A percentile compares a stretch with the other conserved stretches of the same genome.
Evolutionary conservation across 768 basidiomycete species (phyloP).

Genomic region (Chiua virens): DNA sequence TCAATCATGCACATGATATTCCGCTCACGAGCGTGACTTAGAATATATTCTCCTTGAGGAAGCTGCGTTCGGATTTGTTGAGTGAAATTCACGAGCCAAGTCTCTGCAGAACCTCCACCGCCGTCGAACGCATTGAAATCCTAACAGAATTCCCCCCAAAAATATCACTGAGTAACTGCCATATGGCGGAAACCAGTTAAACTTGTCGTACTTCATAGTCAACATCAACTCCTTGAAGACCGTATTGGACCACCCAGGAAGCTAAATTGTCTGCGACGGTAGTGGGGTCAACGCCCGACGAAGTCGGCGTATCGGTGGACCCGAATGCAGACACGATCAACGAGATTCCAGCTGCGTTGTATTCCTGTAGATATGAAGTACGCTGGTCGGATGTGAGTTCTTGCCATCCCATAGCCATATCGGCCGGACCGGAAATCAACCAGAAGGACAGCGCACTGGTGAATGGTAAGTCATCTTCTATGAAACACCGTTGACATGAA

Average conservation of each 20-base stretch:
- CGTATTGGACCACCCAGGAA: constrained; percentile 44
- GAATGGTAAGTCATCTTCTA: not conserved
- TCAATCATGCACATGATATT: too few relatives aligned
- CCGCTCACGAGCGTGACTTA: constrained; percentile 37
- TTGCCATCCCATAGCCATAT: constrained; percentile 47
- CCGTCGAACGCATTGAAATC: constrained; percentile 57
- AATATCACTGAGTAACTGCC: not conserved
- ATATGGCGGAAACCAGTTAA: not conserved
- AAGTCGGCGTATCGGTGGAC: constrained; percentile 39
- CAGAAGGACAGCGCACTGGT: constrained; percentile 42
- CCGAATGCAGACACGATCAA: constrained; percentile 58
- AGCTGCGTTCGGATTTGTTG: constrained; percentile 29
- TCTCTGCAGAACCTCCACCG: constrained; percentile 45
- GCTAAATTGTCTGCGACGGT: constrained; percentile 43
- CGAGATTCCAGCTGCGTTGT: constrained; percentile 55
- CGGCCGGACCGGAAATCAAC: constrained; percentile 38
- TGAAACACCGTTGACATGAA: not conserved
- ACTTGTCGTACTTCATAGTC: constrained; percentile 46
- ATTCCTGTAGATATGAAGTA: constrained; percentile 44
- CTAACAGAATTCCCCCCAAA: constrained; percentile 24
- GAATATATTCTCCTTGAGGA: constrained; percentile 32
- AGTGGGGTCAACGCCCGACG: constrained; percentile 38
- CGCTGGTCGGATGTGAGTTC: constrained; percentile 37
- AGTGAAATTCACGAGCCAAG: constrained; percentile 36
- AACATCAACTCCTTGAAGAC: constrained; percentile 51